Base-by-base conservation (phyloP, 1,284 basidiomycete species). In the Marasmius tenuissimus region DNA sequence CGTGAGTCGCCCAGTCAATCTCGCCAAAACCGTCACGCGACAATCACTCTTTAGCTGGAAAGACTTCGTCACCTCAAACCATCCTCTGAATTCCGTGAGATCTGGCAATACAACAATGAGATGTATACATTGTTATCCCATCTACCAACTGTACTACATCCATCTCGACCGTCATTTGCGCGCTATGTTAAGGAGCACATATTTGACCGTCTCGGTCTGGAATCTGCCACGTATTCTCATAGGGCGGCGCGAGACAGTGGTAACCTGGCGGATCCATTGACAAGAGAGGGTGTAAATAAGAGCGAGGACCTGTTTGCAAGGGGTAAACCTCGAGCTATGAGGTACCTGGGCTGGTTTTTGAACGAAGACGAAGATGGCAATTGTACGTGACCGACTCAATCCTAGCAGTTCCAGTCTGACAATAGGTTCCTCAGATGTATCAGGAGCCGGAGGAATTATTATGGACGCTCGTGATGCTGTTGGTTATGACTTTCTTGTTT, bases 151-250 rank as follows among this genome's bases (percentile, higher is more conserved):
- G 20, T 49, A 11, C 51, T 67, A 34, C 51, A 67, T 9, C 53
- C 52, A 16, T 57, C 42, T 8, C 50, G 20, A 14, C 52, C 52
- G 34, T 20, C 50, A 14, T 67, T 66, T 49, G 61, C 63, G 7
- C 59, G 57, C 18, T 68, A 66, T 53, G 65, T 69, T 45, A 62
- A 66, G 49, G 61, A 63, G 5, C 54, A 65, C 50, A 65, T 69
- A 18, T 66, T 67, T 35, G 62, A 61, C n/a, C 68, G 65, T 1
- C 57, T 73, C 0, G 68, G 66, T 4, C 27, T 72, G 51, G 33
- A 48, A 2, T 66, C 68, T 3, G 71, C 72, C 0, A 73, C 71
- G 0, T 72, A 69, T 40, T 71, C 71, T 4, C 68, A 65, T 45
- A 63, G 66, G 1, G 61, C 67, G 7, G 71, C 71, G 2, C 64